Conservation (phyloP, 352 stramenopile species). For the Globisporangium megalacanthum region DNA sequence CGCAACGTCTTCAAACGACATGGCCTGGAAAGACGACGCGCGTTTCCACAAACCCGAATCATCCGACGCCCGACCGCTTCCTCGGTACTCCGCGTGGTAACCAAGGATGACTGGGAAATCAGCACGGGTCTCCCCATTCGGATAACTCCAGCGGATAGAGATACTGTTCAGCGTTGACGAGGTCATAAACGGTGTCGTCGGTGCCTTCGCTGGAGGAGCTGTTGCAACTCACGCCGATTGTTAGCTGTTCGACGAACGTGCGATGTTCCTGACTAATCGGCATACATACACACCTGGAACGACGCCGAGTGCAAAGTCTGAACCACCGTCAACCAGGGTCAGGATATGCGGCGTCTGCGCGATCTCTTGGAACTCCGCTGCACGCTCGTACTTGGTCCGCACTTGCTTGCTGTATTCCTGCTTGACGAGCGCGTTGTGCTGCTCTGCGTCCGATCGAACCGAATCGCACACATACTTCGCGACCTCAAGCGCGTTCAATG, state of each 20-base stretch:
- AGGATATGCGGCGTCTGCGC: conserved; percentile 38
- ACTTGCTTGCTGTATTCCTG: conserved; percentile 48
- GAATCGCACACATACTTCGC: conserved; percentile 30
- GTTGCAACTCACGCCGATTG: neutral
- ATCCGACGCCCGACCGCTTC: conserved; percentile 32
- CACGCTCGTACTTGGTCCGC: conserved; percentile 51
- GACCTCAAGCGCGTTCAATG: conserved; percentile 28
- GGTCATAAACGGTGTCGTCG: conserved; percentile 24
- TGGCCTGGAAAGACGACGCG: conserved; percentile 45
- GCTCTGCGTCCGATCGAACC: conserved; percentile 30
- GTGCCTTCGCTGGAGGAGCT: conserved; percentile 29
- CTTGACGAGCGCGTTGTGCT: conserved; percentile 36
- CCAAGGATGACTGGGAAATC: conserved; percentile 48
- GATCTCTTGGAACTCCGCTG: conserved; percentile 51
- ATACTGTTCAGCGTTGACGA: conserved; percentile 42
- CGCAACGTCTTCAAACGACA: conserved; percentile 42
- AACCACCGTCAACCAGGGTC: conserved; percentile 6
- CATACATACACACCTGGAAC: conserved; percentile 22
- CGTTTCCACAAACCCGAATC: conserved; percentile 36
- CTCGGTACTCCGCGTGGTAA: conserved; percentile 53
- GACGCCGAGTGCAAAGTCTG: conserved; percentile 39
- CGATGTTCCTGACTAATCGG: neutral
- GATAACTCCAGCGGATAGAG: conserved; percentile 32
- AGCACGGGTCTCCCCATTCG: conserved; percentile 1
- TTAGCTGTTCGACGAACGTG: neutral